Evolutionary conservation across 1,139 yeast species (phyloP).

Genomic region (Debaryomyces sp.): DNA sequence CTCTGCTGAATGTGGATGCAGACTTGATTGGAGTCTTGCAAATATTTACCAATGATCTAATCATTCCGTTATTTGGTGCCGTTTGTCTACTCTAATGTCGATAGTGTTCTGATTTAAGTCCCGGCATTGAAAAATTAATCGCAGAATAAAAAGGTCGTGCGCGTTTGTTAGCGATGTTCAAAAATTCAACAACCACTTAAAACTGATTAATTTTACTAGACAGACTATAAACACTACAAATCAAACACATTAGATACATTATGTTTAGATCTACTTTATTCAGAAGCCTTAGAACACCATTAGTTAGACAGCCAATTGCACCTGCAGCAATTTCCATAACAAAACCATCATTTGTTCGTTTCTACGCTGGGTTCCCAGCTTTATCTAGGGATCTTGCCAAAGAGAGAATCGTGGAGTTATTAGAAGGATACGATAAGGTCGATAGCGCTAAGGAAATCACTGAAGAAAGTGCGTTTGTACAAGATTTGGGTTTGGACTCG

Average conservation of each 20-base stretch:
- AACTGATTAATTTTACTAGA: slow-evolving; percentile 7
- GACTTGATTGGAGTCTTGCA: slow-evolving; percentile 2
- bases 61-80: slow-evolving; percentile 7
- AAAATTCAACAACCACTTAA: slow-evolving; percentile 12
- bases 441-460: slow-evolving; percentile 51
- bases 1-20: not conserved
- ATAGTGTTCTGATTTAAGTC: not conserved
- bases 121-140: slow-evolving; percentile 6
- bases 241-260: slow-evolving; percentile 6
- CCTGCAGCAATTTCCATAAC: slow-evolving; percentile 17
- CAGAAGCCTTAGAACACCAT: slow-evolving; percentile 31
- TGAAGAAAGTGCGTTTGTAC: slow-evolving; percentile 62
- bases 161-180: slow-evolving; percentile 1
- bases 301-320: slow-evolving; percentile 17
- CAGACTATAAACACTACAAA: not conserved
- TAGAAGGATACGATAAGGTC: slow-evolving; percentile 80
- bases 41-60: slow-evolving; percentile 14
- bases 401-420: slow-evolving; percentile 74
- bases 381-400: slow-evolving; percentile 71
- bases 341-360: slow-evolving; percentile 33
- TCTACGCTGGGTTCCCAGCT: slow-evolving; percentile 65
- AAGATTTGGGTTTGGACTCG: slow-evolving; percentile 83
- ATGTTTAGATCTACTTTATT: slow-evolving; percentile 41
- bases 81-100: not conserved
- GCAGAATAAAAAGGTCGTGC: slow-evolving; percentile 3